Evolutionary conservation across 2,329 filamentous ascomycete genomes (phyloP).

Genomic region (Alternaria atra): DNA sequence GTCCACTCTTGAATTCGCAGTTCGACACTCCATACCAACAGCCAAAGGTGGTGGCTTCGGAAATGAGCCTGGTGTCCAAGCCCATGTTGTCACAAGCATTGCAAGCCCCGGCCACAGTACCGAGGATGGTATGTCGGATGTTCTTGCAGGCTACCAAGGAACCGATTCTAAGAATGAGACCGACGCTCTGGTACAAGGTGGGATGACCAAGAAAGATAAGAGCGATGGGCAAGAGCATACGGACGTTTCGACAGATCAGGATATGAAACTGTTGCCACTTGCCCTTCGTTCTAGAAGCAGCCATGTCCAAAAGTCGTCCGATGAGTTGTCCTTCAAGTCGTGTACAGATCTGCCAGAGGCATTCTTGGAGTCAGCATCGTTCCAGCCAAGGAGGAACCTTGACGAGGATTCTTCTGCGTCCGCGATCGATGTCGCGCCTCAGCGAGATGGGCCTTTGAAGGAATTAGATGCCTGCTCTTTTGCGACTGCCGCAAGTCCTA

Average conservation of each 20-base stretch:
- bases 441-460: conserved; percentile 22
- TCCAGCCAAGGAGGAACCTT: conserved; percentile 5
- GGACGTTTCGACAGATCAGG: conserved; percentile 14
- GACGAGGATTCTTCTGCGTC: conserved; percentile 28
- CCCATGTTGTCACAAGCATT: conserved; percentile 3
- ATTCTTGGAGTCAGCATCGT: background rate
- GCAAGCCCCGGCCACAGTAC: conserved; percentile 28
- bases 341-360: conserved; percentile 35
- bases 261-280: conserved; percentile 7
- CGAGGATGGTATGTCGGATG: conserved; percentile 46
- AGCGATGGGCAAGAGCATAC: conserved; percentile 5
- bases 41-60: conserved; percentile 25
- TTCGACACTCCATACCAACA: conserved; percentile 42
- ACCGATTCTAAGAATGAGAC: conserved; percentile 34
- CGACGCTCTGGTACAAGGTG: conserved; percentile 3
- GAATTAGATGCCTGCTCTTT: conserved; percentile 36
- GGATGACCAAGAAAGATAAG: background rate
- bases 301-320: conserved; percentile 42
- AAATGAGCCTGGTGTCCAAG: conserved; percentile 12
- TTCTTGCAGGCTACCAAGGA: conserved; percentile 44
- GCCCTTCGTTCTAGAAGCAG: conserved; percentile 19
- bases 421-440: conserved; percentile 16
- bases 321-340: conserved; percentile 48
- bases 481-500: conserved; percentile 32
- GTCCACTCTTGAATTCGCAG: conserved; percentile 44